phyloP scores from a whole-genome alignment of 768 basidiomycete genomes.

The Panaeolus cyanescens region DNA sequence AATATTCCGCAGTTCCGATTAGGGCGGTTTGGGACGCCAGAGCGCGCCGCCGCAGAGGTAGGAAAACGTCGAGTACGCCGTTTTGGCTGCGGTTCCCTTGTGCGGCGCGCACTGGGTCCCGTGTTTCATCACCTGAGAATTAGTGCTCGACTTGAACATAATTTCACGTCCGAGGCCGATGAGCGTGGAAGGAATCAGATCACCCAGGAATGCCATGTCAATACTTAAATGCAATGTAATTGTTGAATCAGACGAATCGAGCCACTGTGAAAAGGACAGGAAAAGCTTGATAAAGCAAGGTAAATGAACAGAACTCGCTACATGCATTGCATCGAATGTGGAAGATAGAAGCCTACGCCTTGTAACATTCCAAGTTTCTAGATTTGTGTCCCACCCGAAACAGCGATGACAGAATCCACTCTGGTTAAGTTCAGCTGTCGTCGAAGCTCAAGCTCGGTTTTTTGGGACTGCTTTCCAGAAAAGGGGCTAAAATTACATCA shows the following conservation, averaged over 20 bases:
- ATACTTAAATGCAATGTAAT: neutral
- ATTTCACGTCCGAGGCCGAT: neutral
- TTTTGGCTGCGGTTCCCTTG: neutral
- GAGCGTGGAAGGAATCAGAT: neutral
- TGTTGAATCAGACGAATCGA: neutral
- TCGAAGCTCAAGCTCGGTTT: neutral
- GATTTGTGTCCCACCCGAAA: neutral
- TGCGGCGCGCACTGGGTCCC: neutral
- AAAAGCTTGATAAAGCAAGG: neutral
- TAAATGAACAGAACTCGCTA: neutral
- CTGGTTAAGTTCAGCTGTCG: neutral
- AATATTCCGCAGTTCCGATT: neutral
- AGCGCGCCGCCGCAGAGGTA: neutral
- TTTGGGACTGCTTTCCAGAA: neutral
- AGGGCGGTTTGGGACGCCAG: neutral
- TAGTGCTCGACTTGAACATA: neutral
- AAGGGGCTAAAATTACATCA: constrained; percentile 1
- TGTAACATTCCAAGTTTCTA: neutral
- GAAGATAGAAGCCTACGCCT: neutral
- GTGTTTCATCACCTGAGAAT: neutral
- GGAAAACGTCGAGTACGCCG: neutral
- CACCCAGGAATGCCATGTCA: neutral
- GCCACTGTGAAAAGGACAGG: neutral
- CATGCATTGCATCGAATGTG: neutral
- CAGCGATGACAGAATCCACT: constrained; percentile 1